Evolutionary conservation across 2,329 filamentous ascomycete species (phyloP), one percentile per base, ranked within the genome.

Genomic region (Fusarium temperatum): DNA sequence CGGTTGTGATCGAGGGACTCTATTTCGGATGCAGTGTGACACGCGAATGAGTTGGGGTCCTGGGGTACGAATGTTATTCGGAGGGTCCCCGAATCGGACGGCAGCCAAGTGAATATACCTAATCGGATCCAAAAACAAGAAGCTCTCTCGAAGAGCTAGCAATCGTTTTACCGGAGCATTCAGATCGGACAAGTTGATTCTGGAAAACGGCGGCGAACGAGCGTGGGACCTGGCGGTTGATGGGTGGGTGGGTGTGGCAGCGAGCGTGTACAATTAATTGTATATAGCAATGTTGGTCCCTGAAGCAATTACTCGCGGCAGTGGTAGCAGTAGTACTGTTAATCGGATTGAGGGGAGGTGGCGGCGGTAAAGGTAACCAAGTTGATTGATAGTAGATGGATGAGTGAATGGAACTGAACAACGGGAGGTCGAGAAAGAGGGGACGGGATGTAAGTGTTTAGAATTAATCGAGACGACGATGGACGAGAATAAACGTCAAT

Each of bases 121-220:
- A 73, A 65, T 76, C 73, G 73, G 73, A 65, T 66, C 68, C 65
- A 66, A 73, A 68, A 72, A 68, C 61, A 69, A 74, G 65, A 66
- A 78, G 81, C 81, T 82, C 81, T 82, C 51, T 81, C 75, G 72
- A 80, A 82, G 81, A 83, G 82, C 82, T 75, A 63, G 59, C 24
- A 62, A 73, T 63, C 64, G 70, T 45, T 78, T 82, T 80, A 82
- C 73, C 75, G 78, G 79, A 69, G 81, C 82, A 83, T 83, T 77
- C 81, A 83, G 82, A 66, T 77, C 61, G 69, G 69, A 66, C 39
- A 70, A 45, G 48, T 41, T 56, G 69, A 15, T 30, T 36, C 54
- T 56, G 67, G 68, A 55, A 57, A 74, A 68, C 53, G 54, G 54
- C 63, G 59, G 62, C 53, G 70, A 67, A 63, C 56, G 60, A 67